phyloP scores from a whole-genome alignment of 2,329 filamentous ascomycete species.

The Immersiporthe knoxdaviesiana region DNA sequence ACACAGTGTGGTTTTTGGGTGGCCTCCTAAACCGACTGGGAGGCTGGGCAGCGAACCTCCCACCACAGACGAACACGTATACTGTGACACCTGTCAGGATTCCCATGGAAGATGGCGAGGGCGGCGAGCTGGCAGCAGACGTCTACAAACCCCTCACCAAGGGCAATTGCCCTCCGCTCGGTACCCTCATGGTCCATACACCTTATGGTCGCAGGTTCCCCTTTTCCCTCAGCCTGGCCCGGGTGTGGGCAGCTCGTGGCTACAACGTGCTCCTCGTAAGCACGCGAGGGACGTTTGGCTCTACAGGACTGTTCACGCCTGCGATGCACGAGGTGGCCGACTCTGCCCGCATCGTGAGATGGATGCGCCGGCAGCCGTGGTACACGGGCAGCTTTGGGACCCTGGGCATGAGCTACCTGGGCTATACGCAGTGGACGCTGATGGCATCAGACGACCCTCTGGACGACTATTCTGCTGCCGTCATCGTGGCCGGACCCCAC shows the following conservation, averaged over 20 bases:
- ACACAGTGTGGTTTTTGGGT: not conserved
- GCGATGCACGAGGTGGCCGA: slow-evolving; percentile 26
- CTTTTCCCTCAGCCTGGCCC: slow-evolving; percentile 19
- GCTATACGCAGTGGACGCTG: slow-evolving; percentile 32
- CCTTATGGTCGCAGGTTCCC: slow-evolving; percentile 29
- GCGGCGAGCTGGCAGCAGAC: slow-evolving; percentile 31
- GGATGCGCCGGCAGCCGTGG: slow-evolving; percentile 33
- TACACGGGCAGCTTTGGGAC: slow-evolving; percentile 33
- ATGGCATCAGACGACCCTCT: slow-evolving; percentile 28
- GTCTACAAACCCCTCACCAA: slow-evolving; percentile 30
- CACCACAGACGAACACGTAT: slow-evolving; percentile 26
- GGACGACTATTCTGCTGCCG: slow-evolving; percentile 28
- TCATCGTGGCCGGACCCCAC: slow-evolving; percentile 23
- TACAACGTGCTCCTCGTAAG: slow-evolving; percentile 33
- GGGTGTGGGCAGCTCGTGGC: slow-evolving; percentile 32
- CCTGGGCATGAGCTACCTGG: slow-evolving; percentile 30
- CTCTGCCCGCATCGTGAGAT: slow-evolving; percentile 28
- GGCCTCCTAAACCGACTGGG: slow-evolving; percentile 14
- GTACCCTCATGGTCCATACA: slow-evolving; percentile 26
- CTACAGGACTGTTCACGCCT: slow-evolving; percentile 28
- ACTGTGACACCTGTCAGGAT: slow-evolving; percentile 17
- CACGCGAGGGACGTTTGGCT: slow-evolving; percentile 33
- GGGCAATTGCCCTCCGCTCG: slow-evolving; percentile 2
- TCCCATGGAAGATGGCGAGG: slow-evolving; percentile 27
- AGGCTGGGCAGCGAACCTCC: slow-evolving; percentile 17